Conservation (phyloP, 2,329 filamentous ascomycete genomes). For the Cadophora malorum region DNA sequence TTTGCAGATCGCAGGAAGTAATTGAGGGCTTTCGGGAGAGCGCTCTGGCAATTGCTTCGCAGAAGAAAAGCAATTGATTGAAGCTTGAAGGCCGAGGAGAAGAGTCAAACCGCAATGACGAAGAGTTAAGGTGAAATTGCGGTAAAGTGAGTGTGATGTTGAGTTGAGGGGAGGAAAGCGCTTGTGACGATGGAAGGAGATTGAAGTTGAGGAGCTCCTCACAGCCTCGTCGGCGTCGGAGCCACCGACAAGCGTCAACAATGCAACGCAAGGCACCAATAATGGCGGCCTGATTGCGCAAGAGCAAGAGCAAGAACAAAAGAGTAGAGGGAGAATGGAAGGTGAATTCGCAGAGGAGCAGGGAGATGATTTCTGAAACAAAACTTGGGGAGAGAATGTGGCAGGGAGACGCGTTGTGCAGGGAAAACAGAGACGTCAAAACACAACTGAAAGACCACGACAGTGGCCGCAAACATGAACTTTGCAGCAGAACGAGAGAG, state of each 20-base stretch:
- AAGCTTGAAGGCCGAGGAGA: background rate
- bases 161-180: background rate
- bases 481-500: background rate
- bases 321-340: background rate
- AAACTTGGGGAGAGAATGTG: background rate
- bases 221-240: background rate
- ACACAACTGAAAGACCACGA: background rate
- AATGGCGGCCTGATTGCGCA: background rate
- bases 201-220: no score
- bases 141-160: background rate
- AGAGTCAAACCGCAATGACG: background rate
- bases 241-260: no score
- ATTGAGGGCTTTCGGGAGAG: background rate
- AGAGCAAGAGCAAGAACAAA: background rate
- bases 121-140: background rate
- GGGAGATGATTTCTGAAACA: background rate
- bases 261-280: background rate
- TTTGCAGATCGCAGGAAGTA: background rate
- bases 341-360: background rate
- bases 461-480: background rate
- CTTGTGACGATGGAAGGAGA: no score
- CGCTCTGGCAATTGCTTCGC: background rate
- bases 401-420: background rate
- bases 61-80: background rate
- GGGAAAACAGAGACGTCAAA: background rate